A percentile compares a stretch with the other conserved stretches of the same genome.
phyloP scores from a whole-genome alignment of 441 rosid species.

The Flueggea neowawraea region DNA sequence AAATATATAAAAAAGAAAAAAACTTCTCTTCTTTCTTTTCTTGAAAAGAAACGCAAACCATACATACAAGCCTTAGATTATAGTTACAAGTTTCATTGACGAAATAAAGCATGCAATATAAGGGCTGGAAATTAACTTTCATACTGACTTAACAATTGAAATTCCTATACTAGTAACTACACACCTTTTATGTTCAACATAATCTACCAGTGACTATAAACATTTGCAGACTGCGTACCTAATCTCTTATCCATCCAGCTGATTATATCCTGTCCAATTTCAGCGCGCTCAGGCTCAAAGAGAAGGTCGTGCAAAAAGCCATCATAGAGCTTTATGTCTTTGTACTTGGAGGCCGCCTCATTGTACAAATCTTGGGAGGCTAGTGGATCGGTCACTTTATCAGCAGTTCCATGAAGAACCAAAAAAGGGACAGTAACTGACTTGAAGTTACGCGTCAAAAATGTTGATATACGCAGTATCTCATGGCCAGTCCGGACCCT shows the following conservation, averaged over 20 bases:
- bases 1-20: no score
- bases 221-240: constrained; percentile 13
- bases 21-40: no score
- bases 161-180: background rate
- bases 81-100: constrained; percentile 9
- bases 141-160: background rate
- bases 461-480: constrained; percentile 71
- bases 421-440: constrained; percentile 77
- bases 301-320: constrained; percentile 96
- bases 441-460: constrained; percentile 63
- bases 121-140: no score
- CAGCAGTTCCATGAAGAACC: constrained; percentile 93
- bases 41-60: no score
- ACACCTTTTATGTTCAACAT: background rate
- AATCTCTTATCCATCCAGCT: constrained; percentile 83
- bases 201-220: constrained; percentile 12
- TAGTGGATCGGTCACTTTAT: constrained; percentile 85
- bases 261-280: constrained; percentile 74
- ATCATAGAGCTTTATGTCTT: constrained; percentile 83
- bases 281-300: constrained; percentile 87
- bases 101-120: background rate
- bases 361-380: constrained; percentile 86
- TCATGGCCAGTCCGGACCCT: constrained; percentile 95
- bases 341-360: constrained; percentile 70
- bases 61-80: background rate